Evolutionary conservation across 352 stramenopile genomes (phyloP).

Genomic region (Phytopythium ostracodes): DNA sequence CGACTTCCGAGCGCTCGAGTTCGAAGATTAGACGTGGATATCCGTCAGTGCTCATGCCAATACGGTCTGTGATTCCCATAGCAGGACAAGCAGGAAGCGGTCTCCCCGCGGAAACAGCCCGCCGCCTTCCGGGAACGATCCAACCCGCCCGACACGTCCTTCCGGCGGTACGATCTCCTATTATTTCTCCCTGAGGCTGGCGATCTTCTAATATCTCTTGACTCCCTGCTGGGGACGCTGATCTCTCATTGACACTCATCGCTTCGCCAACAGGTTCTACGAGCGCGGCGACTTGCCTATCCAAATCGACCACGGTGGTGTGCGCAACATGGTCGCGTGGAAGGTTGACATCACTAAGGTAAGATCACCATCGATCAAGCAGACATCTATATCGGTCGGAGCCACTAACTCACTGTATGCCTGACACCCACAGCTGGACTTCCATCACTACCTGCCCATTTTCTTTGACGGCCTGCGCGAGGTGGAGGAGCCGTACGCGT

Average conservation of each 20-base stretch:
- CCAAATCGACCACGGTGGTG: conserved; percentile 95
- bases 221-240: too few species aligned
- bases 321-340: conserved; percentile 96
- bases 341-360: conserved; percentile 95
- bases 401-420: neutral
- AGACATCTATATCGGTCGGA: neutral
- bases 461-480: conserved; percentile 98
- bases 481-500: conserved; percentile 95
- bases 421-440: conserved; percentile 84
- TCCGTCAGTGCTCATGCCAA: neutral
- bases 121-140: conserved; percentile 90
- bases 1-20: neutral
- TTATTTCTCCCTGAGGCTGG: too few species aligned
- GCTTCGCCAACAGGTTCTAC: conserved; percentile 73
- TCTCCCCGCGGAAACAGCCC: conserved; percentile 52
- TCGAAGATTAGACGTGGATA: neutral
- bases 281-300: conserved; percentile 95
- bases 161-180: conserved; percentile 35
- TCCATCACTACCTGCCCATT: conserved; percentile 98
- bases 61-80: neutral
- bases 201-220: too few species aligned
- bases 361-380: neutral
- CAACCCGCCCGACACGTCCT: conserved; percentile 92
- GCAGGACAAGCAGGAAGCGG: conserved; percentile 32
- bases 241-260: neutral